Evolutionary conservation across 805 yeast species (phyloP).

Genomic region (Vanderwaltozyma verrucispora): DNA sequence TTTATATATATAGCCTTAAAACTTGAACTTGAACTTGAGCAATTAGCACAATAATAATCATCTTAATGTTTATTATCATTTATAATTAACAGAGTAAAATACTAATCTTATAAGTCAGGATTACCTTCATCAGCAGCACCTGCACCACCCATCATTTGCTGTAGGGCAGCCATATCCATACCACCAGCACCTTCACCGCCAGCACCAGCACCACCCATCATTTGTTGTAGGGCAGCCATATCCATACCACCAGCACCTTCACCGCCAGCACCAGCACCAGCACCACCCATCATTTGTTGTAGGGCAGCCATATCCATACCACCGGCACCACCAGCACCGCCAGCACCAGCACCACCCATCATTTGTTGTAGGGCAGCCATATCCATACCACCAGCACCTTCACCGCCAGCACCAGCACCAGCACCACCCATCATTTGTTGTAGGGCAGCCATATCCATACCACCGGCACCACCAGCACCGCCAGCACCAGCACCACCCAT

Average conservation of each 20-base stretch:
- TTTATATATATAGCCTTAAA: too few relatives aligned
- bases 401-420: slow-evolving; percentile 23
- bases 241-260: slow-evolving; percentile 23
- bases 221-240: slow-evolving; percentile 3
- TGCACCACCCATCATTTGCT: slow-evolving; percentile 11
- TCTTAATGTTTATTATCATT: too few relatives aligned
- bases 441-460: slow-evolving; percentile 18
- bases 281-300: slow-evolving; percentile 11
- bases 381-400: slow-evolving; percentile 23
- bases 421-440: slow-evolving; percentile 11
- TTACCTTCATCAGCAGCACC: slow-evolving; percentile 24
- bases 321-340: slow-evolving; percentile 29
- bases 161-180: slow-evolving; percentile 15
- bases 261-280: slow-evolving; percentile 23
- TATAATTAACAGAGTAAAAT: too few relatives aligned
- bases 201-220: slow-evolving; percentile 31
- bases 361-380: slow-evolving; percentile 3
- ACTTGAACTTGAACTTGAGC: too few relatives aligned
- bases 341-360: slow-evolving; percentile 31
- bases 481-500: slow-evolving; percentile 32
- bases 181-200: slow-evolving; percentile 30
- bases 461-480: slow-evolving; percentile 29
- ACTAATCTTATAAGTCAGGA: background rate
- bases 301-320: slow-evolving; percentile 21
- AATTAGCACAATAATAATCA: too few relatives aligned